Base-by-base conservation (phyloP, 768 basidiomycete species). In the Suillus bovinus region DNA sequence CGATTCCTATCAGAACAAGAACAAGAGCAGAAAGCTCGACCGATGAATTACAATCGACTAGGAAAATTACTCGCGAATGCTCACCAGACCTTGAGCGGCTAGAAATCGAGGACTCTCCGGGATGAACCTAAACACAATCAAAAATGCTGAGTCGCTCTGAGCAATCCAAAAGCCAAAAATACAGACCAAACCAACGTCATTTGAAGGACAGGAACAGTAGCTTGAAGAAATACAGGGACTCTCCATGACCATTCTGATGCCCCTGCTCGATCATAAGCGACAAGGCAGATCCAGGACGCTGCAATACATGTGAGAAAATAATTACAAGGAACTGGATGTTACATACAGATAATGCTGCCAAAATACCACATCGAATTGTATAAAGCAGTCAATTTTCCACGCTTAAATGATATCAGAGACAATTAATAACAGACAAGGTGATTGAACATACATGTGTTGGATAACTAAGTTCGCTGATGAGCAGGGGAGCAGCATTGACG, bases 301-400 rank as follows among this genome's bases (percentile, higher is more conserved):
- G 66, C 44, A 42, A 59, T 49, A 38, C 20, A 34, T 24, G 54
- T 61, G 20, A 61, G 56, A 42, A 39, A 27, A 24, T 5, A 20
- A 56, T 14, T 27, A 2, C 24, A 42, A 39, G 20, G 2, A 11
- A 17, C 16, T 1, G 24, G 36, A 27, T 3, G 29, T 42, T 27
- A 67, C 70, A 52, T 68, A 77, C 76, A 84, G 42, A 86, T 72
- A 62, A 90, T 86, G 63, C 86, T 86, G 11, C 91, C 90, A 39
- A 87, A 68, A 71, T 91, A 91, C 90, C 90, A 92, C 55, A 81
- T 82, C 0, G 87, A 81, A 74, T 92, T 91, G 73, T 87, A 91
- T 61, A 87, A 70, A 11, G 86, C 82, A 17, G 84, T 87, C 24
- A 87, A 76, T 72, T 85, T 84, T 4, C 83, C 86, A 61, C 79